Conservation (phyloP, 2,329 filamentous ascomycete genomes). For the Ophiocordyceps camponoti-floridani region DNA sequence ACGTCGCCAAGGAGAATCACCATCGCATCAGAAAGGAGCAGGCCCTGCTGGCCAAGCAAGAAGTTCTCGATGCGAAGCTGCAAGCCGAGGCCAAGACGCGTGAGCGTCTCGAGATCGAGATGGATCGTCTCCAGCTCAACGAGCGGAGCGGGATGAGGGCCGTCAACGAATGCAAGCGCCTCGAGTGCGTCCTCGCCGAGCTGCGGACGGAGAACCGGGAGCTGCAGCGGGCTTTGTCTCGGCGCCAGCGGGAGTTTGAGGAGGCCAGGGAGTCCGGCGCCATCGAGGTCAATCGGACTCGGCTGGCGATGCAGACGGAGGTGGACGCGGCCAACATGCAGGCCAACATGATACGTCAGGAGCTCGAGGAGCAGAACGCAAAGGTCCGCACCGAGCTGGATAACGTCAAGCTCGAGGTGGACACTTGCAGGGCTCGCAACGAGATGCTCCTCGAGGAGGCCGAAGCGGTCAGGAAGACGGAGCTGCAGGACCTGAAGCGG, state of each 20-base stretch:
- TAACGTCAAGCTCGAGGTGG: conserved; percentile 57
- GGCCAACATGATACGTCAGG: conserved; percentile 64
- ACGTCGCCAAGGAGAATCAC: conserved; percentile 70
- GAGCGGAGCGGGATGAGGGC: conserved; percentile 49
- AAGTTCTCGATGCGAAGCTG: conserved; percentile 61
- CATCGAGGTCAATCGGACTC: conserved; percentile 65
- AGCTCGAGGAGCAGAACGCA: conserved; percentile 63
- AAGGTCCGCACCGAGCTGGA: conserved; percentile 61
- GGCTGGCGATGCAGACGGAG: conserved; percentile 62
- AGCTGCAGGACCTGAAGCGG: conserved; percentile 29
- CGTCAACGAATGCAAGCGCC: conserved; percentile 41
- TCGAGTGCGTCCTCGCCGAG: conserved; percentile 36
- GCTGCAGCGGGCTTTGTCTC: conserved; percentile 48
- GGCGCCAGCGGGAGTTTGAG: conserved; percentile 65
- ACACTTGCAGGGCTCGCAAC: conserved; percentile 62
- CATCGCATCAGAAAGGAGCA: conserved; percentile 64
- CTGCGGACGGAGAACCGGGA: conserved; percentile 51
- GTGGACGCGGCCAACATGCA: conserved; percentile 72
- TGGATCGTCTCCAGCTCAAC: conserved; percentile 44
- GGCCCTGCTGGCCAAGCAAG: conserved; percentile 59
- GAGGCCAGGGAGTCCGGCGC: conserved; percentile 67
- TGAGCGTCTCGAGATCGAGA: conserved; percentile 47
- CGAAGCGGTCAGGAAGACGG: conserved; percentile 45
- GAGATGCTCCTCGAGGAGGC: conserved; percentile 76
- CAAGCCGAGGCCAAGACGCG: conserved; percentile 56